phyloP scores from a whole-genome alignment of 2,329 filamentous ascomycete species.

The Colletotrichum nymphaeae region DNA sequence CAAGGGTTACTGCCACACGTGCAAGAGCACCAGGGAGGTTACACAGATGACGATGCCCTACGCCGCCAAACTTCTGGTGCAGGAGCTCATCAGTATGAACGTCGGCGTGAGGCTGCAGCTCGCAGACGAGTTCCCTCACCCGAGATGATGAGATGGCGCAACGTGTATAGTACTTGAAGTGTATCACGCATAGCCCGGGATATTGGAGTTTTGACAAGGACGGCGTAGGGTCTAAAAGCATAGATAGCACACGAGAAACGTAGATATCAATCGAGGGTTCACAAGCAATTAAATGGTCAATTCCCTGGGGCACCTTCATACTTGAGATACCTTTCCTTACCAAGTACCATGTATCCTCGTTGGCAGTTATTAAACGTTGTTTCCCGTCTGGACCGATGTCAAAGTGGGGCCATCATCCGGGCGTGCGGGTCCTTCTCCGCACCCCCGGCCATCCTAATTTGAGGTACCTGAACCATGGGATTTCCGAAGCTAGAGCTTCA shows the following conservation, averaged over 20 bases:
- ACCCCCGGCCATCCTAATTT: background rate
- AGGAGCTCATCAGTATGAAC: conserved; percentile 98
- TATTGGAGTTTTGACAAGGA: conserved; percentile 25
- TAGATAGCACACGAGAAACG: conserved; percentile 22
- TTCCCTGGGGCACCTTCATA: too few relatives aligned
- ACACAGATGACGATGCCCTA: conserved; percentile 97
- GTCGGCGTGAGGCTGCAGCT: conserved; percentile 92
- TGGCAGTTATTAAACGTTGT: background rate
- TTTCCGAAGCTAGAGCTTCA: conserved; percentile 22
- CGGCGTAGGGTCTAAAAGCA: conserved; percentile 14
- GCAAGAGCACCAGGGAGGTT: conserved; percentile 85
- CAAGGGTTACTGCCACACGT: conserved; percentile 93
- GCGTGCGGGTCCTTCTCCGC: conserved; percentile 23
- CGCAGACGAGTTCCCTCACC: conserved; percentile 90
- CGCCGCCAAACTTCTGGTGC: conserved; percentile 93
- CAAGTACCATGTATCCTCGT: background rate
- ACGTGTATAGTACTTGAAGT: conserved; percentile 23
- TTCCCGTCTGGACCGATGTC: background rate
- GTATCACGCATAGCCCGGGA: conserved; percentile 12
- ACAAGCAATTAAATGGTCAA: background rate
- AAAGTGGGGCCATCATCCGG: conserved; percentile 14
- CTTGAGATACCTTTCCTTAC: too few relatives aligned
- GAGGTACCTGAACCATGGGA: conserved; percentile 3
- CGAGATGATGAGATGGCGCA: conserved; percentile 44
- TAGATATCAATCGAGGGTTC: background rate